A percentile compares a stretch with the other conserved stretches of the same genome.
These are phyloP conservation scores for Alternaria rosae DNA, from an alignment of 2,329 filamentous ascomycete species.

Conservation along the genomic window DNA sequence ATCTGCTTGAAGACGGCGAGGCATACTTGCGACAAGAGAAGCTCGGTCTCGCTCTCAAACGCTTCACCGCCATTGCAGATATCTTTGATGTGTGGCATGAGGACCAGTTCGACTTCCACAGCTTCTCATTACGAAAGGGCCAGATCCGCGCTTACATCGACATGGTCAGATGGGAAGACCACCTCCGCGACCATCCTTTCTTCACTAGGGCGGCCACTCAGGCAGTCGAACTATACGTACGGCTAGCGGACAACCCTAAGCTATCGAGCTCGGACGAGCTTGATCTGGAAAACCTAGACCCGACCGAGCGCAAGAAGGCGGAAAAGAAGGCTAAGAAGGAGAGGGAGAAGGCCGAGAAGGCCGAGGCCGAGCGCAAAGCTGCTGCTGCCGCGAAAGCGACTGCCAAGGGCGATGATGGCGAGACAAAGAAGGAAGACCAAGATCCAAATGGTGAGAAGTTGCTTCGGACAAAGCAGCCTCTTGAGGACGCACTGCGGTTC, in stretches of 20 bases:
- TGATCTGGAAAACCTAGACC: constrained; percentile 59
- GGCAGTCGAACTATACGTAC: constrained; percentile 80
- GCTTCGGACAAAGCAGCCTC: constrained; percentile 79
- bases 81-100: constrained; percentile 99
- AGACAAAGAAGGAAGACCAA: constrained; percentile 84
- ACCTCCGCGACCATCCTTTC: constrained; percentile 89
- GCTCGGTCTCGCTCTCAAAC: constrained; percentile 85
- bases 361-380: constrained; percentile 80
- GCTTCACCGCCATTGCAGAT: constrained; percentile 85
- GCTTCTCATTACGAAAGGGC: constrained; percentile 94
- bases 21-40: constrained; percentile 84
- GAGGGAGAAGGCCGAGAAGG: constrained; percentile 72
- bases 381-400: constrained; percentile 70
- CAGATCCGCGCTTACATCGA: constrained; percentile 94
- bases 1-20: constrained; percentile 91
- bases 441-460: constrained; percentile 86
- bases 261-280: constrained; percentile 68
- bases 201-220: constrained; percentile 84
- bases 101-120: constrained; percentile 99
- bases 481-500: constrained; percentile 89
- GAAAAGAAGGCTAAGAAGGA: constrained; percentile 90
- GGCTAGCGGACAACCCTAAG: constrained; percentile 77
- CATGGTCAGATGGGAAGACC: constrained; percentile 96
- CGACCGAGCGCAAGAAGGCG: constrained; percentile 81
- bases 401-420: constrained; percentile 66